A percentile compares a stretch with the other conserved stretches of the same genome.
Conservation (phyloP, 805 yeast genomes). For the Zygoascus tannicola region DNA sequence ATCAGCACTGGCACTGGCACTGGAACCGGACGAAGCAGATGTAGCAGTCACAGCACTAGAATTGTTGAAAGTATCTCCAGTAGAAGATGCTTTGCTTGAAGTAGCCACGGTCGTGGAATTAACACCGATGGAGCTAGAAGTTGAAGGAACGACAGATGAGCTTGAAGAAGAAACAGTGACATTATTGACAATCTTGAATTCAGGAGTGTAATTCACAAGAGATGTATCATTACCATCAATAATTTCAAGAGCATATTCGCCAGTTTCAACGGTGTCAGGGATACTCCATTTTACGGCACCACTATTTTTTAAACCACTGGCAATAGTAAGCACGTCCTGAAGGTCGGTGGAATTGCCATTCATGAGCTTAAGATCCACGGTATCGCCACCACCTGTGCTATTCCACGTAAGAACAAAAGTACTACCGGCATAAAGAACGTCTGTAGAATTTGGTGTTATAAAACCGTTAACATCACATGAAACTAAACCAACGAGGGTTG, state of each 20-base stretch:
- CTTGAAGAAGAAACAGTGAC: conserved; percentile 17
- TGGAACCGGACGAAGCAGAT: conserved; percentile 4
- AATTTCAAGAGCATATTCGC: conserved; percentile 29
- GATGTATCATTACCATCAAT: conserved; percentile 21
- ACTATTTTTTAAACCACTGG: conserved; percentile 26
- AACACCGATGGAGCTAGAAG: conserved; percentile 4
- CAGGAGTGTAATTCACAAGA: conserved; percentile 29
- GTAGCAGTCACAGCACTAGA: conserved; percentile 1
- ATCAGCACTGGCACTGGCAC: conserved; percentile 1
- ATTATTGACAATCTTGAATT: conserved; percentile 22
- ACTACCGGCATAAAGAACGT: conserved; percentile 25
- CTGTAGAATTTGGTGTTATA: conserved; percentile 24
- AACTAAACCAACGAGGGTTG: conserved; percentile 2
- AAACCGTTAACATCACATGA: conserved; percentile 22
- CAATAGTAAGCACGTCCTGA: conserved; percentile 27
- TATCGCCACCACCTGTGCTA: conserved; percentile 25
- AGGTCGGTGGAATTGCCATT: conserved; percentile 28
- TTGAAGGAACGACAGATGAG: conserved; percentile 10
- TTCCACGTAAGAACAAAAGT: conserved; percentile 26
- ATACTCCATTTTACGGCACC: conserved; percentile 32
- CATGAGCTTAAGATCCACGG: conserved; percentile 25
- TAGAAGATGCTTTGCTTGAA: conserved; percentile 6
- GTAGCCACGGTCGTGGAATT: conserved; percentile 6
- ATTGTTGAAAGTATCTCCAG: conserved; percentile 1
- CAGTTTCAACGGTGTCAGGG: conserved; percentile 25